phyloP scores from a whole-genome alignment of 495 filamentous ascomycete genomes.

The Talaromyces adpressus region DNA sequence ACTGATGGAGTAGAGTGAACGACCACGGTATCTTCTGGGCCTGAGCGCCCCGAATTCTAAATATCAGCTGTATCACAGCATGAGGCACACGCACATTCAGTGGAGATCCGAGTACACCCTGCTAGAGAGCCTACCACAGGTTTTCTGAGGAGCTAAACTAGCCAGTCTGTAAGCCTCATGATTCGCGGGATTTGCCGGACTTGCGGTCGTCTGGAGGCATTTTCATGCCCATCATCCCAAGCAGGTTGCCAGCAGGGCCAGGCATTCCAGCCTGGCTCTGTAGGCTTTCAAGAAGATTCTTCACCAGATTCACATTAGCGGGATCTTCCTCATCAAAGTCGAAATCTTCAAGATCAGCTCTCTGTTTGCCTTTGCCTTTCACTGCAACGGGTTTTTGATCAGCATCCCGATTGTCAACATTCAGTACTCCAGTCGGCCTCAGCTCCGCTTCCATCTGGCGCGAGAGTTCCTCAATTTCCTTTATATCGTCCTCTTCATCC shows the following conservation, averaged over 20 bases:
- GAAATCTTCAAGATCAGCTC: slow-evolving; percentile 19
- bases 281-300: slow-evolving; percentile 87
- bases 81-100: too few species aligned
- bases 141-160: neutral
- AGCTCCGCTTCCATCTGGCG: slow-evolving; percentile 77
- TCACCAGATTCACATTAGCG: slow-evolving; percentile 79
- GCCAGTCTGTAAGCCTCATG: neutral
- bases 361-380: slow-evolving; percentile 13
- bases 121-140: too few species aligned
- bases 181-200: neutral
- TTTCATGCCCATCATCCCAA: slow-evolving; percentile 75
- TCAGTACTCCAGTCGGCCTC: slow-evolving; percentile 64
- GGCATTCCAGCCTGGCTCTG: slow-evolving; percentile 79
- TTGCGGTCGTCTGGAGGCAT: slow-evolving; percentile 68
- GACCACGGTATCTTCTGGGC: too few species aligned
- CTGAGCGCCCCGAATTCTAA: too few species aligned
- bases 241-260: slow-evolving; percentile 78
- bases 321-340: slow-evolving; percentile 50
- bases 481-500: slow-evolving; percentile 55
- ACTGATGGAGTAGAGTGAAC: too few species aligned
- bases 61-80: too few species aligned
- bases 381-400: slow-evolving; percentile 4
- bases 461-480: slow-evolving; percentile 66
- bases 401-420: slow-evolving; percentile 44
- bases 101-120: too few species aligned